phyloP scores from a whole-genome alignment of 129 eudicot species.

The Dittrichia graveolens region DNA sequence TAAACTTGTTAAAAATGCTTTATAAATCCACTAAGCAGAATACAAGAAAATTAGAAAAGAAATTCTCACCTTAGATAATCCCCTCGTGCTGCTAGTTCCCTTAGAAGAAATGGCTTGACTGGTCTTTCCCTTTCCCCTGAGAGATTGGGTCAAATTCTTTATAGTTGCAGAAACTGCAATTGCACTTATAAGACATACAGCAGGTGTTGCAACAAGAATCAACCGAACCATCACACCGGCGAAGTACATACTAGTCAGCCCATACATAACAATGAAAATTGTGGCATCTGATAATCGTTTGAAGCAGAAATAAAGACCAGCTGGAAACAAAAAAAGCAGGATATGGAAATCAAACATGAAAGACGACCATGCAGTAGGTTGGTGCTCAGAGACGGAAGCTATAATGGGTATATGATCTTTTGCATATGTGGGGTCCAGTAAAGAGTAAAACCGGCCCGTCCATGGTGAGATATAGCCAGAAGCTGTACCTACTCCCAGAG shows the following conservation, averaged over 20 bases:
- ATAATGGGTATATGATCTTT: conserved; percentile 94
- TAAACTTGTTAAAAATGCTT: too few relatives aligned
- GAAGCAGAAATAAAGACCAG: conserved; percentile 94
- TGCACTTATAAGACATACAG: conserved; percentile 91
- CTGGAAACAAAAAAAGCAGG: conserved; percentile 77
- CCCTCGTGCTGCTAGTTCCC: conserved; percentile 66
- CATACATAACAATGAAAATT: conserved; percentile 91
- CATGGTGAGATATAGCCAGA: conserved; percentile 97
- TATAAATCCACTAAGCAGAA: too few relatives aligned
- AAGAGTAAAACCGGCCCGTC: conserved; percentile 98
- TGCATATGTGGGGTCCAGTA: conserved; percentile 94
- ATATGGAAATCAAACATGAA: conserved; percentile 98
- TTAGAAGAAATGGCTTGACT: conserved; percentile 53
- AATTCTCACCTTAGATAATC: conserved; percentile 70
- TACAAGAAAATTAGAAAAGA: background rate
- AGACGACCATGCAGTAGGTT: conserved; percentile 97
- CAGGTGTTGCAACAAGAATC: conserved; percentile 96
- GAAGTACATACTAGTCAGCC: conserved; percentile 93
- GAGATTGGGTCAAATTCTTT: conserved; percentile 68
- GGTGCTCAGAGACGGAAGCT: conserved; percentile 97
- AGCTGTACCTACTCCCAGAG: conserved; percentile 90
- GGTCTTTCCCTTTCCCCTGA: conserved; percentile 63
- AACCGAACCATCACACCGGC: conserved; percentile 99
- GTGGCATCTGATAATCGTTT: conserved; percentile 93
- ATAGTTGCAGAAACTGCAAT: conserved; percentile 95